Percentiles rank a stretch among this genome's conserved stretches.
Evolutionary conservation across 2,329 filamentous ascomycete genomes (phyloP).

Genomic region (Pestalotiopsis fici): DNA sequence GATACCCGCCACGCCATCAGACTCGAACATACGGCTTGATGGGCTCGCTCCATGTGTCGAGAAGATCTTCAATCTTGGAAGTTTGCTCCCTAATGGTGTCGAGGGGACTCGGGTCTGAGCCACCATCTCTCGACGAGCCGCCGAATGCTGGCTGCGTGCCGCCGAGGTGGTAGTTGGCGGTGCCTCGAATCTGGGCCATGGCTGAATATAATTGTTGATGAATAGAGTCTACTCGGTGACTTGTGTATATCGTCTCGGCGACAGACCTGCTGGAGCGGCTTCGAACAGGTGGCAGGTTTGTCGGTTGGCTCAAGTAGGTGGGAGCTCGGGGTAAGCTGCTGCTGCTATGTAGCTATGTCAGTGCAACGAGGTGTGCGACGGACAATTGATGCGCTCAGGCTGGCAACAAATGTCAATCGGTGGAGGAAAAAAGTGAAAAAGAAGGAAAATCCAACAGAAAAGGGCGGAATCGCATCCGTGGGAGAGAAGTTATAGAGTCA

Average conservation of each 20-base stretch:
- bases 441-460: background rate
- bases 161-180: constrained; percentile 81
- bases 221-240: background rate
- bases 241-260: constrained; percentile 12
- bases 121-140: constrained; percentile 59
- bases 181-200: constrained; percentile 59
- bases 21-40: constrained; percentile 80
- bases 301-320: background rate
- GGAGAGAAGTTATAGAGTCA: background rate
- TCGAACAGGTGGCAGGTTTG: background rate
- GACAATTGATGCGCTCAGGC: background rate
- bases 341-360: background rate
- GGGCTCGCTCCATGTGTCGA: constrained; percentile 86
- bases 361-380: background rate
- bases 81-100: constrained; percentile 93
- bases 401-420: background rate
- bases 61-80: constrained; percentile 94
- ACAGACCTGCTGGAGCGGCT: constrained; percentile 20
- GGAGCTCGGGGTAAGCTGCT: background rate
- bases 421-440: background rate
- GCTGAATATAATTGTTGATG: constrained; percentile 10
- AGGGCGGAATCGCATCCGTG: background rate
- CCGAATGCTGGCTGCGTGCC: constrained; percentile 69
- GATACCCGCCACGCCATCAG: background rate
- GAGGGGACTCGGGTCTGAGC: constrained; percentile 73